Percentiles rank a stretch among this genome's conserved stretches.
Conservation (phyloP, 176 grass and related monocot species). For the Aegilops speltoides region DNA sequence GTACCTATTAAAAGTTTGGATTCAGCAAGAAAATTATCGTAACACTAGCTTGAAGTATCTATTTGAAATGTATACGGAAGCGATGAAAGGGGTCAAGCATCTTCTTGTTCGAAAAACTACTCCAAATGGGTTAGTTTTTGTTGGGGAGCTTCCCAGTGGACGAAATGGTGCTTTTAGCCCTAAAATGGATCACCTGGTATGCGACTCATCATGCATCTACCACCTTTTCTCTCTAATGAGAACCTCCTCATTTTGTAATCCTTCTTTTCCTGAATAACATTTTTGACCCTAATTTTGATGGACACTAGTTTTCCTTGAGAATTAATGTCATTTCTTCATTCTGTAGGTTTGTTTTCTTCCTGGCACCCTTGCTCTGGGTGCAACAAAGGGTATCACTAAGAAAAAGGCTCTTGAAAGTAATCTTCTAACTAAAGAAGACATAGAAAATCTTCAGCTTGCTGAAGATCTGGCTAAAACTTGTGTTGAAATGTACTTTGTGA, state of each 20-base stretch:
- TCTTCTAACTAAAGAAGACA: constrained; percentile 69
- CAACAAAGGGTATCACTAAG: constrained; percentile 94
- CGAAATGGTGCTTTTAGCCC: constrained; percentile 71
- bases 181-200: constrained; percentile 99
- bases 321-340: constrained; percentile 27
- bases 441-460: constrained; percentile 91
- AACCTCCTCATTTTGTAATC: neutral
- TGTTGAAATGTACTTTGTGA: constrained; percentile 92
- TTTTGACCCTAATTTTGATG: constrained; percentile 8
- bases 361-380: constrained; percentile 87
- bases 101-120: constrained; percentile 91
- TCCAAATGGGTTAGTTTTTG: constrained; percentile 90
- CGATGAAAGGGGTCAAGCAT: constrained; percentile 90
- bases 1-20: constrained; percentile 93
- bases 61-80: constrained; percentile 87
- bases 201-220: neutral
- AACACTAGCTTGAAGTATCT: constrained; percentile 72
- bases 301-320: constrained; percentile 18
- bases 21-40: constrained; percentile 72
- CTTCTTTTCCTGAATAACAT: neutral
- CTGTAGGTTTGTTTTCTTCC: constrained; percentile 97
- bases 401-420: constrained; percentile 75
- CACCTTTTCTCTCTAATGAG: neutral
- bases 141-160: constrained; percentile 90
- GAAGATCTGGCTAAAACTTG: constrained; percentile 97